Evolutionary conservation across 2,329 filamentous ascomycete species (phyloP).

Genomic region (Colletotrichum melonis): DNA sequence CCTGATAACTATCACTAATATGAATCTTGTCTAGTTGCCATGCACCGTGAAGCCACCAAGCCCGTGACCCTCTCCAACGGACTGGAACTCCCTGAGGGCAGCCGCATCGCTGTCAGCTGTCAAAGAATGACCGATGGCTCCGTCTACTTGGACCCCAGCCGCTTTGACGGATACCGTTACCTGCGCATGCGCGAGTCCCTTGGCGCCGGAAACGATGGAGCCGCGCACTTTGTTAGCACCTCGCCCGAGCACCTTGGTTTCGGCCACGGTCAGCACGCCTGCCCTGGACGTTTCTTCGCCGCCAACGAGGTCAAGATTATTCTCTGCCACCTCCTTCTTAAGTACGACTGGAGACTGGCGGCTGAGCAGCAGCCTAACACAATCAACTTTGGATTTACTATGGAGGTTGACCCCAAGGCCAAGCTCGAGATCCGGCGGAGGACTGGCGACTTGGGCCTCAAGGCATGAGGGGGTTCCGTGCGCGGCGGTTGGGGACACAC

Average conservation of each 20-base stretch:
- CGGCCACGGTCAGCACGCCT: constrained; percentile 51
- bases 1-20: background rate
- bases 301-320: constrained; percentile 50
- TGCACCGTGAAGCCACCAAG: constrained; percentile 30
- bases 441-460: constrained; percentile 19
- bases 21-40: background rate
- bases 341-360: constrained; percentile 43
- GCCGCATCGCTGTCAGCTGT: constrained; percentile 25
- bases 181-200: constrained; percentile 30
- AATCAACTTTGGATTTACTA: constrained; percentile 19
- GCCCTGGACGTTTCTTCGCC: constrained; percentile 52
- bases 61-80: constrained; percentile 31
- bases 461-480: constrained; percentile 5
- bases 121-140: constrained; percentile 19
- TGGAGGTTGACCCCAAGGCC: constrained; percentile 30
- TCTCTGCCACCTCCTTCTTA: constrained; percentile 45
- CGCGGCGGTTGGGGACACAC: background rate
- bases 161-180: constrained; percentile 29
- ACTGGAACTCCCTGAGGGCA: constrained; percentile 25
- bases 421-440: constrained; percentile 31
- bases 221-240: constrained; percentile 45
- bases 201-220: constrained; percentile 31
- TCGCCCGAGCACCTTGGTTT: constrained; percentile 44
- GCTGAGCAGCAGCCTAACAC: constrained; percentile 13
- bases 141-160: constrained; percentile 18